phyloP scores from a whole-genome alignment of 2,329 filamentous ascomycete species.

The Fusarium aywerte region DNA sequence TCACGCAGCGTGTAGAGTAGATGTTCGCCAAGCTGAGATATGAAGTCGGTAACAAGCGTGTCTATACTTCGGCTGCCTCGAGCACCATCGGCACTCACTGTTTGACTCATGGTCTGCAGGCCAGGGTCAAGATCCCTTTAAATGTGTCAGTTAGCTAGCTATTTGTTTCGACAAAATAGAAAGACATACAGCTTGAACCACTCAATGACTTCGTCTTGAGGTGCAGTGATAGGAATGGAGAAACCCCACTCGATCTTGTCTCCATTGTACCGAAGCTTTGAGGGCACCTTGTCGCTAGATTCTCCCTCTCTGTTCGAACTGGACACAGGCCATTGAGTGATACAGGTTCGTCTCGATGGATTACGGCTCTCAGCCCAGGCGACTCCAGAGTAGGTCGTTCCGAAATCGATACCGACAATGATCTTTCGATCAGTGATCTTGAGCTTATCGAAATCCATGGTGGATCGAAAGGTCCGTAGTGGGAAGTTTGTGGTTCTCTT shows the following conservation, averaged over 20 bases:
- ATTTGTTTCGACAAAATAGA: not conserved
- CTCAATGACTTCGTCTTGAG: constrained; percentile 53
- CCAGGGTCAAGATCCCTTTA: constrained; percentile 53
- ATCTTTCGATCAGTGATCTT: constrained; percentile 53
- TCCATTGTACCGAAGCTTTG: constrained; percentile 55
- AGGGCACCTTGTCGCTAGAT: constrained; percentile 59
- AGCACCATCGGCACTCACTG: constrained; percentile 41
- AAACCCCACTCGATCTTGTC: constrained; percentile 59
- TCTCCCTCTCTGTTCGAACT: constrained; percentile 51
- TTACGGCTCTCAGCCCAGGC: constrained; percentile 59
- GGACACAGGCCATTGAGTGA: constrained; percentile 58
- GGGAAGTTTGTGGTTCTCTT: too few relatives aligned
- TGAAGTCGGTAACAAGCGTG: constrained; percentile 59
- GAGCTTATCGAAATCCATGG: constrained; percentile 53
- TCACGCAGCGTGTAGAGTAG: constrained; percentile 56
- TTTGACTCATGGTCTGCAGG: constrained; percentile 49
- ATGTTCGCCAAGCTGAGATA: constrained; percentile 57
- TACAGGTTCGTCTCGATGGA: constrained; percentile 50
- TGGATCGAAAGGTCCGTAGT: too few relatives aligned
- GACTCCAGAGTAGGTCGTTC: constrained; percentile 64
- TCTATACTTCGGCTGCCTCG: constrained; percentile 52
- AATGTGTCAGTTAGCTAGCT: constrained; percentile 13
- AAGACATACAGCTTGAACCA: constrained; percentile 61
- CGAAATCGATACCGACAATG: constrained; percentile 64
- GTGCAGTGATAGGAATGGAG: constrained; percentile 54